Evolutionary conservation across 176 grass and related monocot genomes (phyloP).

Genomic region (Aegilops bicornis): DNA sequence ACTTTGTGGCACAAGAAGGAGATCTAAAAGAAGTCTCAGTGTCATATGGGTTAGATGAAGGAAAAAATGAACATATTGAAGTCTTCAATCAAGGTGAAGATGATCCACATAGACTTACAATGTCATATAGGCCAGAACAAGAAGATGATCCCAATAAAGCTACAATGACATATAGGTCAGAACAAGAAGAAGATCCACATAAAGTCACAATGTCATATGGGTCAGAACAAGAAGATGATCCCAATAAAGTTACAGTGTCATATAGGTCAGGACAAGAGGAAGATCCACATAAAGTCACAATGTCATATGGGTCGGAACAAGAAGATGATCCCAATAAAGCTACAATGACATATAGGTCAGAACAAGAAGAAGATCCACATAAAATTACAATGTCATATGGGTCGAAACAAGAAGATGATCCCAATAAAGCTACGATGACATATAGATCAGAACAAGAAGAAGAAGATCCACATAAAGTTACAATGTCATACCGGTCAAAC

Average conservation of each 20-base stretch:
- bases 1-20: background rate
- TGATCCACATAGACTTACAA: background rate
- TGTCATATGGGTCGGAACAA: background rate
- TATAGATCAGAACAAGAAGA: background rate
- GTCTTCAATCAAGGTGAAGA: background rate
- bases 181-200: background rate
- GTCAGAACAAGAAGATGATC: background rate
- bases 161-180: background rate
- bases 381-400: background rate
- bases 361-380: background rate
- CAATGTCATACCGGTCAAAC: background rate
- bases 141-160: background rate
- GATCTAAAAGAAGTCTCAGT: background rate
- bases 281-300: too few species aligned
- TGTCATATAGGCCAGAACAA: background rate
- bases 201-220: background rate
- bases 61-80: background rate
- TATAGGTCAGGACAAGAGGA: background rate
- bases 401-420: too few species aligned
- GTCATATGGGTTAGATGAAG: background rate
- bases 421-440: too few species aligned
- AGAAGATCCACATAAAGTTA: too few species aligned
- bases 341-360: background rate
- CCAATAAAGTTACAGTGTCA: background rate
- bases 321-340: background rate